A percentile compares a stretch with the other conserved stretches of the same genome.
phyloP scores from a whole-genome alignment of 2,329 filamentous ascomycete genomes.

The Alternaria sp. region DNA sequence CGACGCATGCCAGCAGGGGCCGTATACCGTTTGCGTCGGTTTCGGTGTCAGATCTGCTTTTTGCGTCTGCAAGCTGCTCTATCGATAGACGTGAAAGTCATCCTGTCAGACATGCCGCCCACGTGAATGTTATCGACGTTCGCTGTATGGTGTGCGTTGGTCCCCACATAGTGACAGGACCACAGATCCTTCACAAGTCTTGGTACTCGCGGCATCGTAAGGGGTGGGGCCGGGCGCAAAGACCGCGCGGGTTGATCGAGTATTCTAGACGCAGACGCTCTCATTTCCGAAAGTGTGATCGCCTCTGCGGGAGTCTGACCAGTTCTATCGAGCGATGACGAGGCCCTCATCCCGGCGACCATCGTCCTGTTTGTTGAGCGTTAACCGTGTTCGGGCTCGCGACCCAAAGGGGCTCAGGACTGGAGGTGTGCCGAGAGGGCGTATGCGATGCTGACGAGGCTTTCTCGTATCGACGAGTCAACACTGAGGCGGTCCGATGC shows the following conservation, averaged over 20 bases:
- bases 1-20: neutral
- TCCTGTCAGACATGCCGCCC: neutral
- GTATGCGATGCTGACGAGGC: constrained; percentile 7
- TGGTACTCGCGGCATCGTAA: constrained; percentile 3
- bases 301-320: constrained; percentile 4
- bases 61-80: neutral
- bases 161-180: neutral
- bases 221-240: constrained; percentile 8
- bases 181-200: constrained; percentile 3
- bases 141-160: neutral
- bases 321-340: constrained; percentile 2
- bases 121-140: neutral
- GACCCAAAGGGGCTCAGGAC: neutral
- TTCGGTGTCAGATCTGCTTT: neutral
- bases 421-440: neutral
- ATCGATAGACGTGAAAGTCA: neutral
- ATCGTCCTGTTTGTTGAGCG: neutral
- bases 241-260: constrained; percentile 8
- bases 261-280: constrained; percentile 8
- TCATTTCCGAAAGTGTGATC: constrained; percentile 8
- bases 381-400: constrained; percentile 1
- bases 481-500: neutral
- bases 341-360: neutral
- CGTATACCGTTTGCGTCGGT: constrained; percentile 1
- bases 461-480: constrained; percentile 7